phyloP scores from a whole-genome alignment of 2,329 filamentous ascomycete species.

The Xylaria digitata region DNA sequence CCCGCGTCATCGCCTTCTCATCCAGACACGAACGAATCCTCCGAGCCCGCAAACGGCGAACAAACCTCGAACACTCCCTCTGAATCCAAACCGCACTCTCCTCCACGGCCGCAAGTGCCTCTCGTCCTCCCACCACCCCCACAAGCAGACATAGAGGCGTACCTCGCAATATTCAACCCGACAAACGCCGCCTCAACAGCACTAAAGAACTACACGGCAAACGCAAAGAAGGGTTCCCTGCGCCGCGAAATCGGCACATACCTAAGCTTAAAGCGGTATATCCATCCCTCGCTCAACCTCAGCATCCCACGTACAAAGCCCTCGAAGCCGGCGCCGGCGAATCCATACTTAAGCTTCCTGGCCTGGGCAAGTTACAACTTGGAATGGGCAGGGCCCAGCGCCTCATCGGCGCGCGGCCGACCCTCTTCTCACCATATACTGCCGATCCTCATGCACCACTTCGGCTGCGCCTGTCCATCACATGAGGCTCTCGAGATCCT shows the following conservation, averaged over 20 bases:
- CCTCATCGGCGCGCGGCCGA: slow-evolving; percentile 62
- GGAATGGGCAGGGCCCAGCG: slow-evolving; percentile 72
- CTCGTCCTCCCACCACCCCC: slow-evolving; percentile 60
- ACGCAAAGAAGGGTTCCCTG: slow-evolving; percentile 67
- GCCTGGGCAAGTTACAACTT: slow-evolving; percentile 71
- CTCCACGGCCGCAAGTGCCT: slow-evolving; percentile 8
- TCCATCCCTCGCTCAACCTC: slow-evolving; percentile 60
- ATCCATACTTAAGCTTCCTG: slow-evolving; percentile 77
- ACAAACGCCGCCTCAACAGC: slow-evolving; percentile 69
- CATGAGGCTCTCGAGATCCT: slow-evolving; percentile 74
- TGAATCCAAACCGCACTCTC: slow-evolving; percentile 10
- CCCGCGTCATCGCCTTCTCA: neutral
- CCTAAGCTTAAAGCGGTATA: slow-evolving; percentile 63
- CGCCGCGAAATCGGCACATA: slow-evolving; percentile 67
- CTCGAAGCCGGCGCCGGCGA: slow-evolving; percentile 52
- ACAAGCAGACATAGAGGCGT: slow-evolving; percentile 70
- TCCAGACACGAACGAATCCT: slow-evolving; percentile 5
- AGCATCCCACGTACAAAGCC: slow-evolving; percentile 51
- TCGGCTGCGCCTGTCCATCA: slow-evolving; percentile 76
- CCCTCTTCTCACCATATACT: slow-evolving; percentile 71
- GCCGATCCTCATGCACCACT: slow-evolving; percentile 81
- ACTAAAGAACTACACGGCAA: slow-evolving; percentile 67
- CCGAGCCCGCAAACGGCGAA: neutral
- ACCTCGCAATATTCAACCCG: slow-evolving; percentile 74
- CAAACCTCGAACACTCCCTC: neutral